phyloP scores from a whole-genome alignment of 164 flowering plant species.

The Tinospora cordifolia region DNA sequence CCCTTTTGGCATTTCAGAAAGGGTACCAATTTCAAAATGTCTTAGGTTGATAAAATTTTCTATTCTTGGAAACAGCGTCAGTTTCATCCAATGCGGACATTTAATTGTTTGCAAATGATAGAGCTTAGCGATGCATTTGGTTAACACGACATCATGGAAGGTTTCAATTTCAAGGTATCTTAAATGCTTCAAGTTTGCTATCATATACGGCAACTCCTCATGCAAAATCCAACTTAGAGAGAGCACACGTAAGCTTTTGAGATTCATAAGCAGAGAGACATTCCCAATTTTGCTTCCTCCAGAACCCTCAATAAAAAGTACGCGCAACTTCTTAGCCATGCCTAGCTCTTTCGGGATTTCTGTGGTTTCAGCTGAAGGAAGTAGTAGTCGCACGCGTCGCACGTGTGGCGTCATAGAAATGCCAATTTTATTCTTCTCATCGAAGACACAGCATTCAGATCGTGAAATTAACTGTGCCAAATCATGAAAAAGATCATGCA shows the following conservation, averaged over 20 bases:
- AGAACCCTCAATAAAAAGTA: background rate
- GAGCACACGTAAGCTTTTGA: conserved; percentile 6
- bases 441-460: background rate
- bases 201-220: conserved; percentile 1
- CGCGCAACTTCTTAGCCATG: background rate
- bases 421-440: background rate
- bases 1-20: background rate
- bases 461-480: conserved; percentile 2
- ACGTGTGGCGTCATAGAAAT: background rate
- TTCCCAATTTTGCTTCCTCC: background rate
- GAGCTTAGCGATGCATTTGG: conserved; percentile 7
- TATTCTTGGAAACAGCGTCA: conserved; percentile 10
- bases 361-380: background rate
- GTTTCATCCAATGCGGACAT: background rate
- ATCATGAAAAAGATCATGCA: conserved; percentile 20
- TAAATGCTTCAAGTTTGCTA: conserved; percentile 15
- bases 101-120: conserved; percentile 11
- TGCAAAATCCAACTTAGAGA: background rate
- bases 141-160: background rate
- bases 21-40: background rate
- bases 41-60: conserved; percentile 5
- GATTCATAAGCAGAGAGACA: background rate
- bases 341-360: background rate
- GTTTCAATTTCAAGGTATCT: conserved; percentile 11
- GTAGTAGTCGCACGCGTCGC: background rate